Base-by-base conservation (phyloP, 2,329 filamentous ascomycete genomes). In the Colletotrichum camelliae region DNA sequence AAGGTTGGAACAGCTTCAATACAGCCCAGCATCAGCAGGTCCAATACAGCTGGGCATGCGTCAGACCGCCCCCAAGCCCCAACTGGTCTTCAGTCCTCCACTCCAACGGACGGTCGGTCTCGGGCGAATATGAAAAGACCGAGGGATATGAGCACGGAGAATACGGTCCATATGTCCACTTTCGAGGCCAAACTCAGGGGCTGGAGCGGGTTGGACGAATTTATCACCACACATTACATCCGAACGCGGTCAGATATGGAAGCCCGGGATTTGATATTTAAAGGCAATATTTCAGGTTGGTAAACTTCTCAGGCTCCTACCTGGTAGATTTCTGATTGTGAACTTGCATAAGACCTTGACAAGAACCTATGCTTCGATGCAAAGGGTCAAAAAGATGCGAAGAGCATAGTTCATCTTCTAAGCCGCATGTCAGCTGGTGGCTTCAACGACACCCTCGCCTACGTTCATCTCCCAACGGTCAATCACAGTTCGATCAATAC, bases 301-400 rank as follows among this genome's bases (percentile, higher is more conserved):
- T 52, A 4, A 52, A 52, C 0, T 48, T 48, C 43, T 1, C 43
- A 0, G 12, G 7, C 3, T 21, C 7, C 10, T 9, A n/a, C 0
- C 13, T 1, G 10, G n/a, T 10, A 7, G 0, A 2, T 21, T 24
- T 10, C 10, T 52, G n/a, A 52, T 6, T 0, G 13, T 21, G 43
- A 0, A 2, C 2, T 52, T 0, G 43, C 1, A 6, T 24, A 24
- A 52, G 43, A 52, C 43, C 43, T 52, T 6, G 43, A 52, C 43
- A 52, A 52, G 43, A 52, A 52, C 43, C 12, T 52, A 0, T 52
- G 43, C 0, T 52, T 52, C 1, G 43, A 52, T 52, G 43, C 43
- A 1, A 24, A 52, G 43, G 43, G 43, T 0, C 43, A 52, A 0
- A 24, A 52, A 0, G 43, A 21, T 52, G 43, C 43, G 6, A 24